Percentiles rank a stretch among this genome's conserved stretches.
These are phyloP conservation scores for Chaetomium tenue DNA, from an alignment of 495 filamentous ascomycete species.

Conservation along the genomic window DNA sequence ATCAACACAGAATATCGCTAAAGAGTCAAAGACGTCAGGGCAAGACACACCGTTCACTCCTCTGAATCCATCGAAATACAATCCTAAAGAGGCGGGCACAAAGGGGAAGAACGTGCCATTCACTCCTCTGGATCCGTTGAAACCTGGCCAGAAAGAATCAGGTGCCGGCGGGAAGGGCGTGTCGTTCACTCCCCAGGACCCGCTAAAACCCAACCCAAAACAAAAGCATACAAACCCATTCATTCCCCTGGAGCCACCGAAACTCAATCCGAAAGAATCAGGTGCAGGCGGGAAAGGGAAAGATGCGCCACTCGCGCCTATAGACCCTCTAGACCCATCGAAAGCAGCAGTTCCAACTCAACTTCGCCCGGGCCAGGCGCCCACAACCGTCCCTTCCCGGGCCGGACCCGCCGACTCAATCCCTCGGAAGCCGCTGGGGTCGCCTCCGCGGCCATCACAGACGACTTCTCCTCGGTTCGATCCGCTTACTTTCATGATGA, in stretches of 20 bases:
- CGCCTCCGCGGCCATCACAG: conserved; percentile 6
- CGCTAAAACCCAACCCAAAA: not conserved
- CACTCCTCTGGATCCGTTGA: not conserved
- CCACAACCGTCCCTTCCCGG: not conserved
- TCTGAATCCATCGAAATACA: not conserved
- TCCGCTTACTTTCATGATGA: not conserved
- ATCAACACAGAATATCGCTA: no score
- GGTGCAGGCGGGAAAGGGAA: not conserved
- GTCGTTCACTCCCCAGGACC: not conserved
- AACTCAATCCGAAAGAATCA: not conserved
- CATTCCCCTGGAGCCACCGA: not conserved
- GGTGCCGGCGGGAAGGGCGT: not conserved
- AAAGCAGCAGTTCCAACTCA: not conserved
- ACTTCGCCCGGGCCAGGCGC: not conserved
- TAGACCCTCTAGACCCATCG: not conserved
- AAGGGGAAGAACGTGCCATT: not conserved
- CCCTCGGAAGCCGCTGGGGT: conserved; percentile 14
- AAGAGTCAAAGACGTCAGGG: no score
- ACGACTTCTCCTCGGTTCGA: not conserved
- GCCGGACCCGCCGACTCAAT: not conserved
- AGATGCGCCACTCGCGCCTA: not conserved
- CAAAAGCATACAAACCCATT: no score
- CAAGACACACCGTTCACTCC: no score
- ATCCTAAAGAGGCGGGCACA: not conserved
- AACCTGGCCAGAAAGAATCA: not conserved